Evolutionary conservation across 1,284 basidiomycete genomes (phyloP), one percentile per base, ranked within the genome.

Genomic region (Ustilago trichophora): DNA sequence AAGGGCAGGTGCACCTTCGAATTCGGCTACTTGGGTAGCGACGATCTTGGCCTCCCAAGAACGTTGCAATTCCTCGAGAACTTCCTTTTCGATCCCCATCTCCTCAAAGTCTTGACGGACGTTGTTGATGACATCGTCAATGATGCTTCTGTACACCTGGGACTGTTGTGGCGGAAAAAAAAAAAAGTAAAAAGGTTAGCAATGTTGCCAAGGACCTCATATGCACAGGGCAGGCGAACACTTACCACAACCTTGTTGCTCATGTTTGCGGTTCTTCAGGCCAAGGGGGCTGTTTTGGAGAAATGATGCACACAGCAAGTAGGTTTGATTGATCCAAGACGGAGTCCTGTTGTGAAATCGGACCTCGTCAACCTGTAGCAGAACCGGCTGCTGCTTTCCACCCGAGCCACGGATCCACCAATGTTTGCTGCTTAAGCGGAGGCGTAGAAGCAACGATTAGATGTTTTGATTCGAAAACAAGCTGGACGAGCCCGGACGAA

Each of bases 51-150:
- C 86, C 82, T 97, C 91, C 94, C 94, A 98, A 88, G 91, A 92
- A 90, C 87, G 86, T 83, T 95, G 92, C 52, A 98, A 84, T 56
- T 92, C 90, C 73, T 89, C 88, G 49, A 98, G 85, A 50, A 98
- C 89, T 31, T 93, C 91, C 82, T 97, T 92, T 80, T 89, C 87
- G 69, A 98, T 91, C 51, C 94, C 95, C 82, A 92, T 94, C 82
- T 96, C 93, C 81, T 98, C 94, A 84, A 98, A 98, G 83, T 98
- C 95, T 82, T 88, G 85, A 83, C 91, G 91, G 83, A 95, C 91
- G 75, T 87, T 86, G 35, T 85, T 84, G 78, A 98, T 90, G 67
- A 98, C 94, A 84, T 97, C 93, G 87, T 97, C 93, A 84, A 98
- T 98, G 84, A 98, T 91, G 72, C 88, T 83, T 69, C 94, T 90